phyloP scores from a whole-genome alignment of 2,329 filamentous ascomycete genomes.

The Colletotrichum viniferum region DNA sequence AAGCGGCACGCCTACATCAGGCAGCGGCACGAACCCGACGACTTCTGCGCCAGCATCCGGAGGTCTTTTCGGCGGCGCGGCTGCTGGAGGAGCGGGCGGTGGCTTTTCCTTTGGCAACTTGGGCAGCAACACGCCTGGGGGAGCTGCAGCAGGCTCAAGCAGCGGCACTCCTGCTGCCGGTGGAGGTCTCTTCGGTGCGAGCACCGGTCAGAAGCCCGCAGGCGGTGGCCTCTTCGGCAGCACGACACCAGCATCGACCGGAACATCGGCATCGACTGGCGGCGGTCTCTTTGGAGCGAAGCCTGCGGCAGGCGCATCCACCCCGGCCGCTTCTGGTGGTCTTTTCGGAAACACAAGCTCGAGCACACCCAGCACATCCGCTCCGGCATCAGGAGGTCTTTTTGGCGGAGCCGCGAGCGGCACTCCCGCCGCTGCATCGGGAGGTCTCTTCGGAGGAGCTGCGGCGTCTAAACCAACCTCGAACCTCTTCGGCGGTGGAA shows the following conservation, averaged over 20 bases:
- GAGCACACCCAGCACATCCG: slow-evolving; percentile 18
- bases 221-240: slow-evolving; percentile 29
- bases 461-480: slow-evolving; percentile 28
- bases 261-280: slow-evolving; percentile 20
- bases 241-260: slow-evolving; percentile 25
- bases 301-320: slow-evolving; percentile 11
- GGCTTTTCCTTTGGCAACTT: slow-evolving; percentile 46
- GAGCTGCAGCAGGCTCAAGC: slow-evolving; percentile 26
- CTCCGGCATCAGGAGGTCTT: slow-evolving; percentile 23
- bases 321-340: slow-evolving; percentile 6
- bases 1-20: slow-evolving; percentile 28
- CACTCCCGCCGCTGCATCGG: slow-evolving; percentile 8
- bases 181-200: slow-evolving; percentile 36
- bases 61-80: slow-evolving; percentile 41
- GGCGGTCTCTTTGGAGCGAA: slow-evolving; percentile 34
- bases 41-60: slow-evolving; percentile 43
- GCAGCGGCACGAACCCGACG: slow-evolving; percentile 24
- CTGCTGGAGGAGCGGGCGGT: slow-evolving; percentile 29
- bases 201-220: slow-evolving; percentile 23
- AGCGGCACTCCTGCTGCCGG: slow-evolving; percentile 31
- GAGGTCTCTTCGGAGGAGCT: slow-evolving; percentile 23
- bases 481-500: slow-evolving; percentile 24
- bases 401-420: slow-evolving; percentile 12
- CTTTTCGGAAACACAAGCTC: slow-evolving; percentile 11
- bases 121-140: slow-evolving; percentile 18